Evolutionary conservation across 2,329 filamentous ascomycete genomes (phyloP).

Genomic region (Colletotrichum destructivum): DNA sequence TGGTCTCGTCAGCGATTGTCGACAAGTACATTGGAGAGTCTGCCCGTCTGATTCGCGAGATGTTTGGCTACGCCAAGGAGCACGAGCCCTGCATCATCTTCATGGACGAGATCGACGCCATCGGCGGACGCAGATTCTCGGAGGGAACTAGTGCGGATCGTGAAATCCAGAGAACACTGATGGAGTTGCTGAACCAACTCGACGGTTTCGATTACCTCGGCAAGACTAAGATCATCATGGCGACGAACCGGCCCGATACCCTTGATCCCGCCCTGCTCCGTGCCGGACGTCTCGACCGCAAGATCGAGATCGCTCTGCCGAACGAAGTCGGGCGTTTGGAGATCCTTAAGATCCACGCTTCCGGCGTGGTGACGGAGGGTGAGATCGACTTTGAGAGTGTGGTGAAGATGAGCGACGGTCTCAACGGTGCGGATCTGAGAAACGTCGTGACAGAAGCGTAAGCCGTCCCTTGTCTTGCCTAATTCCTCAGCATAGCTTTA

Average conservation of each 20-base stretch:
- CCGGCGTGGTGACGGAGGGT: constrained; percentile 88
- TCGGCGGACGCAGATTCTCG: constrained; percentile 95
- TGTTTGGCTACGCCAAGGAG: constrained; percentile 99
- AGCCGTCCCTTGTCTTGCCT: constrained; percentile 59
- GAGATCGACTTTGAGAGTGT: constrained; percentile 99
- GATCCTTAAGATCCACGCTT: constrained; percentile 97
- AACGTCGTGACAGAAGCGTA: constrained; percentile 99
- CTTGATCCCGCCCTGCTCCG: constrained; percentile 93
- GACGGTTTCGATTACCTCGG: constrained; percentile 99
- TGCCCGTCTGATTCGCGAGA: constrained; percentile 95
- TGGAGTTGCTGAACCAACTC: constrained; percentile 98
- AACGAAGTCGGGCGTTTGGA: constrained; percentile 97
- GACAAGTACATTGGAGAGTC: constrained; percentile 99
- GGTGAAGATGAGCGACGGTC: constrained; percentile 99
- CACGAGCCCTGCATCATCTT: constrained; percentile 99
- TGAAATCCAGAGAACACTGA: constrained; percentile 97
- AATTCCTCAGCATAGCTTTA: constrained; percentile 26
- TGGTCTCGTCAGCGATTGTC: constrained; percentile 98
- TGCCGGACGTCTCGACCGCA: constrained; percentile 93
- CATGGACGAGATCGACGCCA: constrained; percentile 99
- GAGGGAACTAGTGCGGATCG: constrained; percentile 98
- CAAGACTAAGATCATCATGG: constrained; percentile 99
- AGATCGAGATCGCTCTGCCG: constrained; percentile 97
- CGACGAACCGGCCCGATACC: constrained; percentile 96
- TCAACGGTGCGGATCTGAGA: constrained; percentile 96